Percentiles rank a stretch among this genome's conserved stretches.
Evolutionary conservation across 2,329 filamentous ascomycete genomes (phyloP).

Genomic region (Cladosporium colombiae): DNA sequence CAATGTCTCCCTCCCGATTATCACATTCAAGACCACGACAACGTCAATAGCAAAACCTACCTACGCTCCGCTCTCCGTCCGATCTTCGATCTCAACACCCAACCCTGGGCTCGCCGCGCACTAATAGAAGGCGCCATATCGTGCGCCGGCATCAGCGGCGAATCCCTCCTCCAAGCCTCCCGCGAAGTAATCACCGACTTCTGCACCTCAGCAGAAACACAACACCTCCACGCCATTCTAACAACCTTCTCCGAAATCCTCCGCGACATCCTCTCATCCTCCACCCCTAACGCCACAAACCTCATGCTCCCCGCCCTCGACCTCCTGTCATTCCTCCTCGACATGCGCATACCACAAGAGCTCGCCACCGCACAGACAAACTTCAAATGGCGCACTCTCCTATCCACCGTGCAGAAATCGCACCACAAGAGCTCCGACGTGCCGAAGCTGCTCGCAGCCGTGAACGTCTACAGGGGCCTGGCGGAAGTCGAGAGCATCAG

Average conservation of each 20-base stretch:
- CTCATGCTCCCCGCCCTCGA: constrained; percentile 65
- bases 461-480: constrained; percentile 76
- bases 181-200: constrained; percentile 62
- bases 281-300: constrained; percentile 16
- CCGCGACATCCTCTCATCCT: constrained; percentile 21
- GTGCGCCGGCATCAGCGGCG: constrained; percentile 75
- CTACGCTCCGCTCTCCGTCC: constrained; percentile 28
- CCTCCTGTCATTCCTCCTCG: constrained; percentile 69
- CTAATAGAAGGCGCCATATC: constrained; percentile 69
- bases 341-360: constrained; percentile 46
- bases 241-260: constrained; percentile 29
- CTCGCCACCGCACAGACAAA: constrained; percentile 27
- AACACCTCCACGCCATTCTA: constrained; percentile 24
- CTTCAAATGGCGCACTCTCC: constrained; percentile 68
- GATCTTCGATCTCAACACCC: constrained; percentile 5
- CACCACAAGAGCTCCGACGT: constrained; percentile 83
- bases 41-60: constrained; percentile 28
- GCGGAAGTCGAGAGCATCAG: constrained; percentile 54
- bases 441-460: constrained; percentile 75
- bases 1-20: constrained; percentile 20
- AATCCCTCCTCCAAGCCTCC: constrained; percentile 70
- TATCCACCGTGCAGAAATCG: constrained; percentile 71
- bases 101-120: constrained; percentile 40
- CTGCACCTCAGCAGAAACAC: constrained; percentile 28
- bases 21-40: constrained; percentile 5